Evolutionary conservation across 305 asterid species (phyloP).

Genomic region (Striga hermonthica): DNA sequence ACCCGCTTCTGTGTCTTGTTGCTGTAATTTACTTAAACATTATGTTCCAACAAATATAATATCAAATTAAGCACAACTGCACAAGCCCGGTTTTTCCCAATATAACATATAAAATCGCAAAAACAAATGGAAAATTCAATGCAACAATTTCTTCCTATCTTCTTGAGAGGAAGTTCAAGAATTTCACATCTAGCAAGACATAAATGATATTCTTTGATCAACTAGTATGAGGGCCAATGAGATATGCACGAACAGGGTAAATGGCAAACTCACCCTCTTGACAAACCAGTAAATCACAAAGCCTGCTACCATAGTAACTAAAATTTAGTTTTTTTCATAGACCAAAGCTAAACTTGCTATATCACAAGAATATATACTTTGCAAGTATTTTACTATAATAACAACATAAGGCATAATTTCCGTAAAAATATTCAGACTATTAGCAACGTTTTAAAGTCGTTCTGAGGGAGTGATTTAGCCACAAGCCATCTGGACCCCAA

Average conservation of each 20-base stretch:
- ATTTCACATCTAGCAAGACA: slow-evolving; percentile 11
- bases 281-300: not conserved
- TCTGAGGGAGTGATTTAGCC: too few relatives aligned
- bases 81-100: not conserved
- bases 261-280: not conserved
- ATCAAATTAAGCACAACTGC: slow-evolving; percentile 14
- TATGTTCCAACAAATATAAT: slow-evolving; percentile 13
- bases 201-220: slow-evolving; percentile 1
- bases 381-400: not conserved
- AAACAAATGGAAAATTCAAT: slow-evolving; percentile 1
- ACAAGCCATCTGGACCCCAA: too few relatives aligned
- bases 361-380: slow-evolving; percentile 6
- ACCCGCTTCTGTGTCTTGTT: slow-evolving; percentile 90
- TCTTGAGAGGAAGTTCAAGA: not conserved
- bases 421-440: too few relatives aligned
- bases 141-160: not conserved
- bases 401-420: too few relatives aligned
- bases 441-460: too few relatives aligned
- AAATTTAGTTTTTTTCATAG: slow-evolving; percentile 5
- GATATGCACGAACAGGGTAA: too few relatives aligned
- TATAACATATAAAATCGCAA: not conserved
- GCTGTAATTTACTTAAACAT: slow-evolving; percentile 46
- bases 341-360: slow-evolving; percentile 9
- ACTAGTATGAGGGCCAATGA: too few relatives aligned
- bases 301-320: not conserved